Conservation (phyloP, 495 filamentous ascomycete species). For the Amniculicola lignicola region DNA sequence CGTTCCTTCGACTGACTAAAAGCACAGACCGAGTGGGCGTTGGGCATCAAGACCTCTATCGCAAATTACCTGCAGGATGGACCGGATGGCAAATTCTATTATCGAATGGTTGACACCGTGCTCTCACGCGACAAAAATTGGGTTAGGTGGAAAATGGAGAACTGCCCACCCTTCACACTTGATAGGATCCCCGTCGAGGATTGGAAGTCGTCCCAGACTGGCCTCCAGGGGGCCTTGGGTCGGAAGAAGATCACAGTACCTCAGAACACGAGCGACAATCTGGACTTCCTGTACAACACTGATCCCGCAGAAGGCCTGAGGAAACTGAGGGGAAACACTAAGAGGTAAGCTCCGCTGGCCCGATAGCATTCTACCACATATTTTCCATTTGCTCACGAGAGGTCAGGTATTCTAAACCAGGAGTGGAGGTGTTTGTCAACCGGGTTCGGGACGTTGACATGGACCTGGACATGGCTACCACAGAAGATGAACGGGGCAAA, state of each 20-base stretch:
- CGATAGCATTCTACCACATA: constrained; percentile 14
- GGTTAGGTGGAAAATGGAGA: constrained; percentile 96
- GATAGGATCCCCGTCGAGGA: constrained; percentile 63
- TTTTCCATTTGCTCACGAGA: constrained; percentile 18
- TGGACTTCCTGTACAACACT: constrained; percentile 72
- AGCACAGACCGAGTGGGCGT: constrained; percentile 67
- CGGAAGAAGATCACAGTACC: constrained; percentile 47
- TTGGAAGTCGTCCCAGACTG: constrained; percentile 62
- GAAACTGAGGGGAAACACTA: constrained; percentile 55
- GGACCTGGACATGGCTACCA: constrained; percentile 75
- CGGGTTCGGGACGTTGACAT: constrained; percentile 67
- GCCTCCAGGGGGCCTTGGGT: constrained; percentile 64
- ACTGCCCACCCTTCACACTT: constrained; percentile 79
- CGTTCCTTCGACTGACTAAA: constrained; percentile 33
- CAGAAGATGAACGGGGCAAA: constrained; percentile 64
- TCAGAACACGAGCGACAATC: constrained; percentile 67
- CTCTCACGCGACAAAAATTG: constrained; percentile 94
- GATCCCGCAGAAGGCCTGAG: constrained; percentile 53
- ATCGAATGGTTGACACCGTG: constrained; percentile 92
- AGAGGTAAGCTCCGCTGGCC: constrained; percentile 47
- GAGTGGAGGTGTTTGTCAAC: constrained; percentile 51
- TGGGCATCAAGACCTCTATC: constrained; percentile 67
- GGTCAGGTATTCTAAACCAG: constrained; percentile 51
- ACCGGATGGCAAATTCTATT: constrained; percentile 83
- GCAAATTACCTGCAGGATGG: constrained; percentile 74